These are phyloP conservation scores for Taphrina communis DNA, from an alignment of 1,139 yeast species.

Conservation along the genomic window DNA sequence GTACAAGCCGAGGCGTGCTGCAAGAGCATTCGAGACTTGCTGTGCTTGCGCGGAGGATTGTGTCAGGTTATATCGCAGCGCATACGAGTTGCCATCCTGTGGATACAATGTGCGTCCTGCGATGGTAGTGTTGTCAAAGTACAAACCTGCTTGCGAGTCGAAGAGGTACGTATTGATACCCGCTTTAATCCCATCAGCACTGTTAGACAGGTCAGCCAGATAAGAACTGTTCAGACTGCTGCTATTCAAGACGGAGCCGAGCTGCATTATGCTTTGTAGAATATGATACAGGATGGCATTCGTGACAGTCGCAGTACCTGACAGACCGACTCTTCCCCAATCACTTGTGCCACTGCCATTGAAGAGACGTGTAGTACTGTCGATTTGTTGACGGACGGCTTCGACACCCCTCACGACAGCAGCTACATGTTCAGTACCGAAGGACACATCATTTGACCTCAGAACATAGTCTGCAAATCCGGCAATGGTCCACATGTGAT, in stretches of 20 bases:
- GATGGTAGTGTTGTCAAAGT: not conserved
- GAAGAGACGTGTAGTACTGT: not conserved
- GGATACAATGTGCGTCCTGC: not conserved
- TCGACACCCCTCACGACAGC: slow-evolving; percentile 7
- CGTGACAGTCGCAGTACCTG: not conserved
- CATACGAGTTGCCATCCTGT: slow-evolving; percentile 4
- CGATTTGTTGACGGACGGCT: not conserved
- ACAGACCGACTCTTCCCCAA: slow-evolving; percentile 4
- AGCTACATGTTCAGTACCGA: not conserved
- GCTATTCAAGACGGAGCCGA: not conserved
- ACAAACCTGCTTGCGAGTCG: not conserved
- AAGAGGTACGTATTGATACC: not conserved
- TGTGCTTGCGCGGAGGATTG: not conserved
- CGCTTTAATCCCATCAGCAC: not conserved
- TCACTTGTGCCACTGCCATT: not conserved
- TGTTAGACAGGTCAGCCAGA: not conserved
- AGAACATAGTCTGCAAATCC: not conserved
- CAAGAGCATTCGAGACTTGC: not conserved
- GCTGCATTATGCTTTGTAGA: not conserved
- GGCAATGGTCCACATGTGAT: slow-evolving; percentile 1
- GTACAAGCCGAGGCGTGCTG: not conserved
- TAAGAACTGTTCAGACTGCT: not conserved
- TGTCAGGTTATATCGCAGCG: slow-evolving; percentile 1
- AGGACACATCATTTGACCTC: not conserved
- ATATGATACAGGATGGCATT: not conserved